phyloP scores from a whole-genome alignment of 805 yeast genomes.

The Komagataella populi region DNA sequence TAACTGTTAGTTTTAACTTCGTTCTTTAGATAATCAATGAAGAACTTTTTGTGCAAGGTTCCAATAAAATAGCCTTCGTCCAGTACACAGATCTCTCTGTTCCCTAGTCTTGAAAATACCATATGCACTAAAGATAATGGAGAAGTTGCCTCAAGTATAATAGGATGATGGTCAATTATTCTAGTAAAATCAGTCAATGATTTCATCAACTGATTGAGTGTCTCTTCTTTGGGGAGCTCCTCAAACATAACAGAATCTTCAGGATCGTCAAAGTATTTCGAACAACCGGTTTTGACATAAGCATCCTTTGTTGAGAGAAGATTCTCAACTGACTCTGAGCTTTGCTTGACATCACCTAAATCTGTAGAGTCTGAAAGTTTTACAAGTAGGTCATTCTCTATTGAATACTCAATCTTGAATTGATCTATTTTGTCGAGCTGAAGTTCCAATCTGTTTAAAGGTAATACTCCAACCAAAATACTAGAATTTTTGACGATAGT shows the following conservation, averaged over 20 bases:
- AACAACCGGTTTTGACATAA: neutral
- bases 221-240: neutral
- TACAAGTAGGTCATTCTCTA: constrained; percentile 18
- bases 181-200: constrained; percentile 24
- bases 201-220: constrained; percentile 5
- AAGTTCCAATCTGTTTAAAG: constrained; percentile 36
- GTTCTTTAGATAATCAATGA: constrained; percentile 23
- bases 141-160: constrained; percentile 30
- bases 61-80: constrained; percentile 34
- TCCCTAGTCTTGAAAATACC: constrained; percentile 38
- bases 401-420: constrained; percentile 12
- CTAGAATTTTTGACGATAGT: constrained; percentile 21
- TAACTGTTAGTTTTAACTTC: neutral
- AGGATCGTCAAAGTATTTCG: neutral
- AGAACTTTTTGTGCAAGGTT: constrained; percentile 36
- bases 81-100: constrained; percentile 30
- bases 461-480: constrained; percentile 28
- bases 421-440: constrained; percentile 30
- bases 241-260: neutral
- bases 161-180: constrained; percentile 31
- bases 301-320: neutral
- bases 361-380: constrained; percentile 5
- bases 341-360: neutral
- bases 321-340: neutral
- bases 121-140: constrained; percentile 36